A percentile compares a stretch with the other conserved stretches of the same genome.
Evolutionary conservation across 805 yeast genomes (phyloP).

Genomic region (Cephaloascus fragrans): DNA sequence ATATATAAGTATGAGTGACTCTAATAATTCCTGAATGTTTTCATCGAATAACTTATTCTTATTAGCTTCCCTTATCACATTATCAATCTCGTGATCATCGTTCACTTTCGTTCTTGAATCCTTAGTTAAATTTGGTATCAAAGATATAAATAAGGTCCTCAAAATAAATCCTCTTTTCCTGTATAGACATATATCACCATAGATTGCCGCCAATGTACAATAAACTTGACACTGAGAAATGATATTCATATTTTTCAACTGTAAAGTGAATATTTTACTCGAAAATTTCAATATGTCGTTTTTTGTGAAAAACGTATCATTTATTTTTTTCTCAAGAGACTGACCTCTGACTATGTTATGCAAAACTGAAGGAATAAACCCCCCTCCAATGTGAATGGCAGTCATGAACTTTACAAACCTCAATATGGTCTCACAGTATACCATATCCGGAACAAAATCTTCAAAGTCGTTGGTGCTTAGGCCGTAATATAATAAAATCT

Average conservation of each 20-base stretch:
- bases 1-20: constrained; percentile 40
- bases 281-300: constrained; percentile 39
- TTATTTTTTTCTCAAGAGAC: constrained; percentile 9
- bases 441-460: constrained; percentile 76
- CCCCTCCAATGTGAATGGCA: constrained; percentile 36
- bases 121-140: constrained; percentile 28
- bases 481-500: constrained; percentile 19
- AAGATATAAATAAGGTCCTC: constrained; percentile 48
- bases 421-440: constrained; percentile 62
- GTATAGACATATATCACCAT: constrained; percentile 45
- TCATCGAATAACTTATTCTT: constrained; percentile 10
- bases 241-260: constrained; percentile 33
- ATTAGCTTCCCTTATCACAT: constrained; percentile 4
- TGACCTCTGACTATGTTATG: constrained; percentile 34
- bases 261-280: constrained; percentile 34
- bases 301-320: constrained; percentile 6
- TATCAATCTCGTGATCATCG: constrained; percentile 3
- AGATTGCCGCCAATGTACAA: constrained; percentile 55
- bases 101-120: constrained; percentile 3
- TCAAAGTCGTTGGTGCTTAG: constrained; percentile 46
- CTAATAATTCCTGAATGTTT: constrained; percentile 33
- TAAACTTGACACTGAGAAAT: constrained; percentile 53
- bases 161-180: constrained; percentile 67
- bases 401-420: constrained; percentile 57
- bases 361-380: constrained; percentile 30